Conservation (phyloP, 352 stramenopile species). For the Phytophthora sansomeana region DNA sequence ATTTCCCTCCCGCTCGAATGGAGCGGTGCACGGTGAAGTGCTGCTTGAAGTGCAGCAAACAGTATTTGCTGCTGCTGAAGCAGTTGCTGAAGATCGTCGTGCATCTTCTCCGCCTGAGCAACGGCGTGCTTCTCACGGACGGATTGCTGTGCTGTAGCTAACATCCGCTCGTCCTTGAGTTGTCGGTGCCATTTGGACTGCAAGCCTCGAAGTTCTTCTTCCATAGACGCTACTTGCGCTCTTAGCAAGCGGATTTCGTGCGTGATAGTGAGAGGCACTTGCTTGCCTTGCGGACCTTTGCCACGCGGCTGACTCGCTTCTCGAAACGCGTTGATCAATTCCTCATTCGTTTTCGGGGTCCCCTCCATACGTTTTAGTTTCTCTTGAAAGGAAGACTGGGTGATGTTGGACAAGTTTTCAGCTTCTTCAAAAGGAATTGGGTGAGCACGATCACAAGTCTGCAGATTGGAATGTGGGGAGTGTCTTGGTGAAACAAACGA, state of each 20-base stretch:
- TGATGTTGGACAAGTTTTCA: too few relatives aligned
- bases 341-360: too few relatives aligned
- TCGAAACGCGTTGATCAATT: too few relatives aligned
- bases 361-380: too few relatives aligned
- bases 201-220: slow-evolving; percentile 32
- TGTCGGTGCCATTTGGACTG: slow-evolving; percentile 31
- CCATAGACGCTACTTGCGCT: slow-evolving; percentile 47
- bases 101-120: slow-evolving; percentile 18
- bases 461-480: too few relatives aligned
- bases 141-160: slow-evolving; percentile 30
- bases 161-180: slow-evolving; percentile 33
- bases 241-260: slow-evolving; percentile 46
- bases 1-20: slow-evolving; percentile 36
- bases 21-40: slow-evolving; percentile 33
- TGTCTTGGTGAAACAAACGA: too few relatives aligned
- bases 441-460: too few relatives aligned
- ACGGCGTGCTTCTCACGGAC: slow-evolving; percentile 39
- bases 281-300: slow-evolving; percentile 1
- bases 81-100: slow-evolving; percentile 39
- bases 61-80: slow-evolving; percentile 47
- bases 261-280: slow-evolving; percentile 29
- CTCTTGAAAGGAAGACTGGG: too few relatives aligned
- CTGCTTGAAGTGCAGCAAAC: slow-evolving; percentile 45
- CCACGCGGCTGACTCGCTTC: too few relatives aligned
- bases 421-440: too few relatives aligned